Evolutionary conservation across 495 filamentous ascomycete species (phyloP).

Genomic region (Aspergillus sclerotiicarbonarius): DNA sequence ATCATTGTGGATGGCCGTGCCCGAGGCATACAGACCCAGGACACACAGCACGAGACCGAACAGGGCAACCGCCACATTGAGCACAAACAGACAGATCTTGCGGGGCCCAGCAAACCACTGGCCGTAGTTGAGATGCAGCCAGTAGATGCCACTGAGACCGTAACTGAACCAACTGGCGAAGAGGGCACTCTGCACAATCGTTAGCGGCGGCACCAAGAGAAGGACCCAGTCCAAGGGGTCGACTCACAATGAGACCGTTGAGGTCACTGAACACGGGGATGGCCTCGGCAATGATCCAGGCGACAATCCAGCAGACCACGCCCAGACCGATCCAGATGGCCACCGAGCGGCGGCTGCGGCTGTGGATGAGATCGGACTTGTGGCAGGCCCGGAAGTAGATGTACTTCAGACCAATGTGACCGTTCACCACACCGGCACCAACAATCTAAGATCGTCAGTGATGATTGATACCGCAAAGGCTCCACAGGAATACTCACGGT

Average conservation of each 20-base stretch:
- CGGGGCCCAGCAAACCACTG: slow-evolving; percentile 29
- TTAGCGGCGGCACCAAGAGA: not conserved
- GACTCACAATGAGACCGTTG: slow-evolving; percentile 49
- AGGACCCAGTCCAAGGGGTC: not conserved
- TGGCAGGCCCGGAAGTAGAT: slow-evolving; percentile 63
- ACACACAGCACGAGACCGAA: slow-evolving; percentile 32
- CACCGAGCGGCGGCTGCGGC: slow-evolving; percentile 43
- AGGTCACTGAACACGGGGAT: slow-evolving; percentile 72
- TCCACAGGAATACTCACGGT: slow-evolving; percentile 41
- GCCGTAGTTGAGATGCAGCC: slow-evolving; percentile 41
- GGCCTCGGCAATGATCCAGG: slow-evolving; percentile 69
- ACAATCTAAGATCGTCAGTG: slow-evolving; percentile 26
- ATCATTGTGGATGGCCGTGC: slow-evolving; percentile 42
- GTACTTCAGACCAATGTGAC: slow-evolving; percentile 59
- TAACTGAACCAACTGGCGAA: slow-evolving; percentile 46
- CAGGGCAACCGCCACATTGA: slow-evolving; percentile 27
- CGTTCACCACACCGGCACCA: slow-evolving; percentile 55
- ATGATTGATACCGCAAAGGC: not conserved
- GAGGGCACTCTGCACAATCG: slow-evolving; percentile 23
- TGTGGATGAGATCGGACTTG: slow-evolving; percentile 56
- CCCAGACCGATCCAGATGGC: slow-evolving; percentile 59
- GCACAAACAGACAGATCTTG: slow-evolving; percentile 31
- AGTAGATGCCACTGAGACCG: slow-evolving; percentile 42
- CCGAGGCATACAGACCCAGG: slow-evolving; percentile 40
- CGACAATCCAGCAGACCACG: slow-evolving; percentile 55